phyloP scores from a whole-genome alignment of 1,139 yeast genomes.

The Scheffersomyces titani region DNA sequence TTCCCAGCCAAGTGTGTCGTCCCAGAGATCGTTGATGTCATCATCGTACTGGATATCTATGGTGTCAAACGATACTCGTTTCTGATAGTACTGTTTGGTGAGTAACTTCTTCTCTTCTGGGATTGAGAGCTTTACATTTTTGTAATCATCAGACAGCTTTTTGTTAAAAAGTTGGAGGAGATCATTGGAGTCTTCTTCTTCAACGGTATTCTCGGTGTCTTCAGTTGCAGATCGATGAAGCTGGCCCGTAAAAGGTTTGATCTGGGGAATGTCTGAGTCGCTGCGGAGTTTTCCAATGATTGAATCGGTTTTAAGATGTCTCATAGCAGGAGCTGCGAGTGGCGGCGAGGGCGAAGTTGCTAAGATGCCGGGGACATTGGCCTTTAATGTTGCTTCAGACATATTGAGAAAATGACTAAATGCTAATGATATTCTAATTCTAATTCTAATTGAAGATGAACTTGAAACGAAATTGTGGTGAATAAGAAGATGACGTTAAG shows the following conservation, averaged over 20 bases:
- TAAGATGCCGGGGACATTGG: not conserved
- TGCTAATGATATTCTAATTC: too few relatives aligned
- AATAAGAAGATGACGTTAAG: not conserved
- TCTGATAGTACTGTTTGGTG: conserved; percentile 12
- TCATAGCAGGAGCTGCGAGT: not conserved
- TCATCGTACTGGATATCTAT: conserved; percentile 34
- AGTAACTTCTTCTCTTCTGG: conserved; percentile 10
- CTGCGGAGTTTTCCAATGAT: not conserved
- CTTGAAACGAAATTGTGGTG: not conserved
- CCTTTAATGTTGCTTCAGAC: not conserved
- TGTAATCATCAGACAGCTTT: conserved; percentile 23
- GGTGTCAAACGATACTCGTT: conserved; percentile 47
- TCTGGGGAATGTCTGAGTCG: not conserved
- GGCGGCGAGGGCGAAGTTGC: not conserved
- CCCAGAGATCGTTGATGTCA: conserved; percentile 18
- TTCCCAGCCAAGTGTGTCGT: conserved; percentile 11
- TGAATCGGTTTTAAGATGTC: not conserved
- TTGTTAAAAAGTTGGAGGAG: conserved; percentile 21
- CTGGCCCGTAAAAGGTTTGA: not conserved
- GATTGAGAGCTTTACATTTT: conserved; percentile 18
- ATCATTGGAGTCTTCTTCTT: conserved; percentile 11
- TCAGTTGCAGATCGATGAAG: not conserved
- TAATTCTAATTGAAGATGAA: not conserved
- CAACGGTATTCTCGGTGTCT: not conserved
- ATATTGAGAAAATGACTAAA: not conserved